A percentile compares a stretch with the other conserved stretches of the same genome.
Evolutionary conservation across 495 filamentous ascomycete species (phyloP).

Genomic region (Geopyxis carbonaria): DNA sequence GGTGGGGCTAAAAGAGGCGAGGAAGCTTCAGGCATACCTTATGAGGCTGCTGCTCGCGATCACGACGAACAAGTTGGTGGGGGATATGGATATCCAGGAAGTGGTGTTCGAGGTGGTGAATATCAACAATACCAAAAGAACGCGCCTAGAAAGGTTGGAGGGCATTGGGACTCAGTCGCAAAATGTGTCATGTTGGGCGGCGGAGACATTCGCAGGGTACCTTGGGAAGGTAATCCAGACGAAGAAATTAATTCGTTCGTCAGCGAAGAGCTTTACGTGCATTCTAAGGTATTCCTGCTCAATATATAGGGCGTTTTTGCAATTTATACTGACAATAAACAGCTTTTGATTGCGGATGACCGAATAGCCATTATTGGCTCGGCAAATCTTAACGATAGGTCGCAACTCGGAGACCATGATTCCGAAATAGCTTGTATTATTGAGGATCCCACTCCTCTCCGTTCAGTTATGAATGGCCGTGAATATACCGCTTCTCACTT

Average conservation of each 20-base stretch:
- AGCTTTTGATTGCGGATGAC: constrained; percentile 81
- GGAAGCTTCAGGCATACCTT: constrained; percentile 49
- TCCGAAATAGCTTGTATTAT: constrained; percentile 70
- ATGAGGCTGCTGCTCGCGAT: constrained; percentile 33
- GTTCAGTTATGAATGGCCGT: constrained; percentile 52
- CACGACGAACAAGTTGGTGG: constrained; percentile 20
- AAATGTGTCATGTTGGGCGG: constrained; percentile 75
- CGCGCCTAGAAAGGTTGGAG: constrained; percentile 33
- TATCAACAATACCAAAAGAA: constrained; percentile 50
- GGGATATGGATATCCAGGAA: constrained; percentile 11
- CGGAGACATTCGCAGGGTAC: constrained; percentile 54
- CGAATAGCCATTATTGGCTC: constrained; percentile 75
- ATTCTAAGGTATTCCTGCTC: constrained; percentile 43
- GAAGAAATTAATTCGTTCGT: constrained; percentile 79
- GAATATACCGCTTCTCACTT: constrained; percentile 60
- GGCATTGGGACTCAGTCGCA: constrained; percentile 58
- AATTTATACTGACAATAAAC: constrained; percentile 20
- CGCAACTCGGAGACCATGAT: constrained; percentile 65
- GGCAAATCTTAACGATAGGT: constrained; percentile 89
- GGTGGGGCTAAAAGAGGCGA: constrained; percentile 43
- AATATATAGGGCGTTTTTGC: neutral
- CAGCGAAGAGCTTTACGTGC: constrained; percentile 83
- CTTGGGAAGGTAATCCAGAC: constrained; percentile 58
- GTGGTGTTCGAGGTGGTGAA: constrained; percentile 16
- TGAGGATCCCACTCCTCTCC: constrained; percentile 54